A percentile compares a stretch with the other conserved stretches of the same genome.
phyloP scores from a whole-genome alignment of 2,329 filamentous ascomycete genomes.

The Fragosphaeria purpurea region DNA sequence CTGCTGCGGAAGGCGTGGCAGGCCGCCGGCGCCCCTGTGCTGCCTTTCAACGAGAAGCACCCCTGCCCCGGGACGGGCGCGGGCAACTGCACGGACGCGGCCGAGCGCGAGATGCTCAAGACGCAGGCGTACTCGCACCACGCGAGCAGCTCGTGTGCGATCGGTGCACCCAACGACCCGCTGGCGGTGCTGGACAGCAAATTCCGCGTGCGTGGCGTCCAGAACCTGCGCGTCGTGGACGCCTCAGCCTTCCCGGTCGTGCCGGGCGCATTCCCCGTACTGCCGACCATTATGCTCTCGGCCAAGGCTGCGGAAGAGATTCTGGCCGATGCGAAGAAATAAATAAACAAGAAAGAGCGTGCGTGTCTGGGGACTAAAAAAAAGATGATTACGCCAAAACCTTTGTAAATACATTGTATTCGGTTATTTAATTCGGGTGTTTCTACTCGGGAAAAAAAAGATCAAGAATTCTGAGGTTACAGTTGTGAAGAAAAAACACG shows the following conservation, averaged over 20 bases:
- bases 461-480: too few species aligned
- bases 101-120: conserved; percentile 12
- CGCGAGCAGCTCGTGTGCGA: conserved; percentile 40
- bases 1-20: conserved; percentile 11
- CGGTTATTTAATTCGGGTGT: too few species aligned
- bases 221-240: conserved; percentile 45
- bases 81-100: conserved; percentile 11
- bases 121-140: conserved; percentile 44
- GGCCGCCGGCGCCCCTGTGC: conserved; percentile 6
- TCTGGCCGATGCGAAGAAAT: conserved; percentile 9
- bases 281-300: conserved; percentile 37
- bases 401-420: too few species aligned
- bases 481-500: too few species aligned
- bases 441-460: too few species aligned
- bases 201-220: conserved; percentile 42
- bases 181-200: conserved; percentile 43
- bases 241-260: conserved; percentile 40
- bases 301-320: conserved; percentile 52
- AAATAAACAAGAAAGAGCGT: not conserved
- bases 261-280: conserved; percentile 33
- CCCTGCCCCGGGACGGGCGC: conserved; percentile 10
- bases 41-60: conserved; percentile 13
- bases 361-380: not conserved
- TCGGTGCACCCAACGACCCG: conserved; percentile 39
- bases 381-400: not conserved